Conservation (phyloP, 1,284 basidiomycete species). For the Fistulinella staudtii region DNA sequence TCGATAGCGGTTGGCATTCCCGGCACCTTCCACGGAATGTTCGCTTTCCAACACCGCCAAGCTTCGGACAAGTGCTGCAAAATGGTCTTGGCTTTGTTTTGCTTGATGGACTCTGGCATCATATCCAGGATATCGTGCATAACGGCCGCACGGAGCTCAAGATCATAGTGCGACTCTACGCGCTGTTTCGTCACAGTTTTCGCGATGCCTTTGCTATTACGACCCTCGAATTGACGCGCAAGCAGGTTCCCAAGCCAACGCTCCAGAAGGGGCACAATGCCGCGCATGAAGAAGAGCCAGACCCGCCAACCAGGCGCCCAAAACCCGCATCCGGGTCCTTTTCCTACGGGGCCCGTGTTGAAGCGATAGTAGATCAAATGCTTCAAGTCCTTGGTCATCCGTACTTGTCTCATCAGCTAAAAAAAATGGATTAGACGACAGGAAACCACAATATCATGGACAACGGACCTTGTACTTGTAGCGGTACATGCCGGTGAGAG, state of each 20-base stretch:
- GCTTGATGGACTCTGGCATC: constrained; percentile 99
- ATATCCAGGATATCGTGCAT: constrained; percentile 99
- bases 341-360: constrained; percentile 99
- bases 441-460: neutral
- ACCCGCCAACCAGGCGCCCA: constrained; percentile 99
- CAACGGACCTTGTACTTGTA: constrained; percentile 95
- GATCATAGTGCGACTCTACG: constrained; percentile 97
- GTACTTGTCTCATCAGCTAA: constrained; percentile 96
- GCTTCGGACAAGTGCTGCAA: constrained; percentile 96
- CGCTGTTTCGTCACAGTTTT: constrained; percentile 99
- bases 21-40: constrained; percentile 97
- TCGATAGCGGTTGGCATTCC: constrained; percentile 99
- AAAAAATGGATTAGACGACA: constrained; percentile 4
- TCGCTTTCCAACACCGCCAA: constrained; percentile 99
- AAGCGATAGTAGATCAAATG: constrained; percentile 97
- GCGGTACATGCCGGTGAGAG: constrained; percentile 98
- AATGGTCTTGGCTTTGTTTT: constrained; percentile 99
- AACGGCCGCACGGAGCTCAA: constrained; percentile 96
- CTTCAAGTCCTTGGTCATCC: constrained; percentile 99
- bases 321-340: constrained; percentile 98
- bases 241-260: constrained; percentile 97
- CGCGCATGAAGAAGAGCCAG: constrained; percentile 99
- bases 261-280: constrained; percentile 96
- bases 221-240: constrained; percentile 96
- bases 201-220: constrained; percentile 94